Base-by-base conservation (phyloP, 768 basidiomycete species). In the Amanita muscaria region DNA sequence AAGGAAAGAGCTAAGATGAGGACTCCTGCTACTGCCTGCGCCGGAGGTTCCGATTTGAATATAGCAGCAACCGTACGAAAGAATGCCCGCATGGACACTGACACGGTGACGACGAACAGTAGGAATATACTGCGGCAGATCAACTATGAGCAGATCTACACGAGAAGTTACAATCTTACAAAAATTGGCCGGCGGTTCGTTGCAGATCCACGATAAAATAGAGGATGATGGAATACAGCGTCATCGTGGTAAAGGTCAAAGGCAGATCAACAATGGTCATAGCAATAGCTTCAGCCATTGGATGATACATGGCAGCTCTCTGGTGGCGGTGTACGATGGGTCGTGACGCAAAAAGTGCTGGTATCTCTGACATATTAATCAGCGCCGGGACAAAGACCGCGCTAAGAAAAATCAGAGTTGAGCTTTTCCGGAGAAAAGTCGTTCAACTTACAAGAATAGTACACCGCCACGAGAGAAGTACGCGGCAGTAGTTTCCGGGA, bases 401-500 rank as follows among this genome's bases (percentile, higher is more conserved):
- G 47, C 80, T 73, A 29, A 63, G 67, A 24, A 3, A 31, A n/a
- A n/a, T n/a, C n/a, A 24, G 12, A 32, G 24, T 24, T 46, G n/a
- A 41, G 16, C 11, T 10, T 1, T 22, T 12, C 15, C 16, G 24
- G 7, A 42, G 39, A 27, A 12, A n/a, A 33, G 2, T 15, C 11
- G 15, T 29, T 5, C 25, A 29, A 62, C 72, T 24, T 62, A 77
- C 72, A 86, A 84, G 69, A 83, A 87, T 21, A 88, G 60, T 11
- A 83, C 66, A 66, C 84, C 78, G 23, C 81, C 84, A 21, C 85
- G 73, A 12, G 79, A 77, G 63, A 82, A 86, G 57, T 77, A 79
- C 15, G 73, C 77, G 3, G 64, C 52, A 0, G 83, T 82, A 14
- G 63, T 56, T 14, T 76, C 66, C 2, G 70, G 65, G 33, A 79